Evolutionary conservation across 2,329 filamentous ascomycete genomes (phyloP).

Genomic region (Sclerotinia minor): DNA sequence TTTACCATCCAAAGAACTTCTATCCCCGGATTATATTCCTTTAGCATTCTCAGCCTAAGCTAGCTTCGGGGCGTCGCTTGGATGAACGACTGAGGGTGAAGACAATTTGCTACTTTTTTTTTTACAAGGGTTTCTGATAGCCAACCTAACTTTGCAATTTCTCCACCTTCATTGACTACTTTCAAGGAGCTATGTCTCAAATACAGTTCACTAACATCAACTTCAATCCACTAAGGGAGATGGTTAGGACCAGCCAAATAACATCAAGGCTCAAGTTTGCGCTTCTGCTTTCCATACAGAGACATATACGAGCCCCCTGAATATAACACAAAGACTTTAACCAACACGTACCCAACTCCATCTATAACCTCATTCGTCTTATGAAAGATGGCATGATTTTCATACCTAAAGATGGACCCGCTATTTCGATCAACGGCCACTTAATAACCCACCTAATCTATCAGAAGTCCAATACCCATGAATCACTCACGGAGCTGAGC

Average conservation of each 20-base stretch:
- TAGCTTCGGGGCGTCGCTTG: not conserved
- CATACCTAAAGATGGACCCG: not conserved
- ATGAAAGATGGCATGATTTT: not conserved
- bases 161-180: not conserved
- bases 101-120: not conserved
- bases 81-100: slow-evolving; percentile 2
- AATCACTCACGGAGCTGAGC: not conserved
- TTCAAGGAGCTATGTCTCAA: not conserved
- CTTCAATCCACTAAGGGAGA: not conserved
- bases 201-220: not conserved
- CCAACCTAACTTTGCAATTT: not conserved
- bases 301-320: slow-evolving; percentile 8
- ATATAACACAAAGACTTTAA: not conserved
- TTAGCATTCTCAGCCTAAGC: slow-evolving; percentile 1
- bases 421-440: slow-evolving; percentile 1
- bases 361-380: not conserved
- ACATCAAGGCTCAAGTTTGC: not conserved
- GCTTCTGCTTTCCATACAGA: slow-evolving; percentile 11
- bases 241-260: not conserved
- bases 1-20: not conserved
- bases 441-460: not conserved
- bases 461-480: not conserved
- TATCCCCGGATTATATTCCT: slow-evolving; percentile 10
- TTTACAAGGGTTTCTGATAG: not conserved
- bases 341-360: slow-evolving; percentile 8